Base-by-base conservation (phyloP, 2,329 filamentous ascomycete species). In the Niveomyces coronatus region DNA sequence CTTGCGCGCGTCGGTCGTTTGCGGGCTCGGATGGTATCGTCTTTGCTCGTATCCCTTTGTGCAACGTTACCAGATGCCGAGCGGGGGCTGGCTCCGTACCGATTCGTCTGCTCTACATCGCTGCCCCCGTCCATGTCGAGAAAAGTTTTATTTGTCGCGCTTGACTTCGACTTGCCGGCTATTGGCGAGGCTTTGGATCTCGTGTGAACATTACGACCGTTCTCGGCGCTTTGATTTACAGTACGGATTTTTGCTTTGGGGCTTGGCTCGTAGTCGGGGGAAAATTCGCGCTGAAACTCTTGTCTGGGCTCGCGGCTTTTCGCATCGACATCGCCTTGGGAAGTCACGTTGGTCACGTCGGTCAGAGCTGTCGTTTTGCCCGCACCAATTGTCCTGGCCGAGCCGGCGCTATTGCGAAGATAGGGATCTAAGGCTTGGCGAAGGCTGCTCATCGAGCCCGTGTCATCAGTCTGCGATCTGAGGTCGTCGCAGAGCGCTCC, bases 371-470 rank as follows among this genome's bases (percentile, higher is more conserved):
- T 48, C 16, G 53, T 42, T 17, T 52, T 54, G 31, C 50, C 45
- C 31, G 49, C 48, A 39, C 49, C 50, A 19, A 46, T 31, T 40
- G 51, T 23, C 44, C 32, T 15, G 44, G 26, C 31, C 23, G 43
- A 28, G 35, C 30, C 51, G 3, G 53, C 52, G 38, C 53, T 59
- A 22, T 49, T 54, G 38, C 59, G 62, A 15, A 94, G 63, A 55
- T 86, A 95, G 6, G 85, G 86, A 59, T 82, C 83, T 86, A 94
- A 94, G 37, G 85, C 83, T 60, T 85, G 76, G 43, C 85, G 76
- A 48, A 94, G 65, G 59, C 86, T 94, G 55, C 83, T 91, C 26
- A 82, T 75, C 13, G 85, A 79, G 50, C 76, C 86, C 26, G 64
- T 64, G 45, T 67, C 60, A 9, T 61, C 53, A 15, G 19, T 14